Evolutionary conservation across 1,284 basidiomycete species (phyloP).

Genomic region (Trametes versicolor): DNA sequence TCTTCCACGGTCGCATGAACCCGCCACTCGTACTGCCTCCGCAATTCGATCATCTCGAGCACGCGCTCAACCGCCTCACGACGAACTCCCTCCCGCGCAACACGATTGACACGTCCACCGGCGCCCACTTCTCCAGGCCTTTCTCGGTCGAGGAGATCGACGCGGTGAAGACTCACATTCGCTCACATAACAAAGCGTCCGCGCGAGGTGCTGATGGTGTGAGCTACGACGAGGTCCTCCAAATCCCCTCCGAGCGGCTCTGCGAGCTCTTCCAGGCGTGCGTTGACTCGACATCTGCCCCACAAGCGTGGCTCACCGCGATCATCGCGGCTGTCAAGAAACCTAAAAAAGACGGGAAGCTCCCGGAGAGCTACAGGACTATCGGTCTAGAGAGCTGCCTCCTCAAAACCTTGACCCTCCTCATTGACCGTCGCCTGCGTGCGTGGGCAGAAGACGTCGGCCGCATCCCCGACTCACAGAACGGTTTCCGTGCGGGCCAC

Average conservation of each 20-base stretch:
- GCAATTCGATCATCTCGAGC: neutral
- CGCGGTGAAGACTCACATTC: constrained; percentile 26
- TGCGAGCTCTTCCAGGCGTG: constrained; percentile 35
- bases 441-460: constrained; percentile 31
- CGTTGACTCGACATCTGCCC: constrained; percentile 32
- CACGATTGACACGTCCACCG: constrained; percentile 6
- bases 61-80: neutral
- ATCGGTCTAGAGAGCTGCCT: constrained; percentile 48
- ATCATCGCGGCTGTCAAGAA: constrained; percentile 42
- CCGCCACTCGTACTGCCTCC: neutral
- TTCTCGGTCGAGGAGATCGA: constrained; percentile 35
- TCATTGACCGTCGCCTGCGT: constrained; percentile 34
- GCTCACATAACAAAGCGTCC: neutral
- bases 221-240: constrained; percentile 22
- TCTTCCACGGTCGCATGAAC: neutral
- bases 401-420: constrained; percentile 44
- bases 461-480: constrained; percentile 38
- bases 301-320: constrained; percentile 37
- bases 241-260: constrained; percentile 32
- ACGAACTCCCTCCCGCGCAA: neutral
- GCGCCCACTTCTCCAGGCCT: constrained; percentile 29
- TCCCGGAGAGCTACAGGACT: constrained; percentile 40
- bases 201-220: constrained; percentile 34
- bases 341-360: constrained; percentile 27
- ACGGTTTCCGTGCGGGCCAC: constrained; percentile 37